Evolutionary conservation across 2,329 filamentous ascomycete genomes (phyloP).

Genomic region (Pestalotiopsis sp.): DNA sequence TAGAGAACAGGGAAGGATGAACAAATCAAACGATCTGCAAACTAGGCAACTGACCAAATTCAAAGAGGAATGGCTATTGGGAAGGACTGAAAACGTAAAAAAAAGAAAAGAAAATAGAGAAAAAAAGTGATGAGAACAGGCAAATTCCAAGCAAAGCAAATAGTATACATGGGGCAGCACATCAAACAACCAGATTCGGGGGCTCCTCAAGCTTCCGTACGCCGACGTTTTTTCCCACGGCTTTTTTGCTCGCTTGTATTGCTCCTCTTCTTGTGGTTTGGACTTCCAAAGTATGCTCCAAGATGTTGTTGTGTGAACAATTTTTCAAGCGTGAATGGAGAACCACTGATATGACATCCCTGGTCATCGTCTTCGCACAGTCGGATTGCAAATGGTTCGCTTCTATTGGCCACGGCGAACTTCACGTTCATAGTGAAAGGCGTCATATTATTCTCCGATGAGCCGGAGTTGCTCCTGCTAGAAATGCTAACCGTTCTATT

Average conservation of each 20-base stretch:
- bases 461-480: constrained; percentile 1
- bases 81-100: background rate
- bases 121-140: constrained; percentile 2
- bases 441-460: constrained; percentile 1
- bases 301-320: constrained; percentile 4
- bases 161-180: background rate
- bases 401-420: constrained; percentile 1
- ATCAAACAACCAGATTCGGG: too few species aligned
- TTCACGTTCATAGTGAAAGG: constrained; percentile 7
- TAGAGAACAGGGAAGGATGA: constrained; percentile 1
- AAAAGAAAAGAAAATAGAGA: background rate
- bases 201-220: too few species aligned
- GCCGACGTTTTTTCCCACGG: background rate
- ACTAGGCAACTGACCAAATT: background rate
- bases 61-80: background rate
- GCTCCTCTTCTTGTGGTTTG: constrained; percentile 7
- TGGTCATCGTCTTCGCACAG: background rate
- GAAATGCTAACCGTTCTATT: background rate
- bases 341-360: constrained; percentile 9
- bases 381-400: constrained; percentile 1
- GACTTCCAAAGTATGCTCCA: background rate
- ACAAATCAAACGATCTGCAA: constrained; percentile 2
- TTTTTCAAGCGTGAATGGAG: constrained; percentile 7
- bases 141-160: background rate
- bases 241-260: constrained; percentile 2